Percentiles rank a stretch among this genome's conserved stretches.
Evolutionary conservation across 805 yeast species (phyloP).

Genomic region (Blastobotrys americana): DNA sequence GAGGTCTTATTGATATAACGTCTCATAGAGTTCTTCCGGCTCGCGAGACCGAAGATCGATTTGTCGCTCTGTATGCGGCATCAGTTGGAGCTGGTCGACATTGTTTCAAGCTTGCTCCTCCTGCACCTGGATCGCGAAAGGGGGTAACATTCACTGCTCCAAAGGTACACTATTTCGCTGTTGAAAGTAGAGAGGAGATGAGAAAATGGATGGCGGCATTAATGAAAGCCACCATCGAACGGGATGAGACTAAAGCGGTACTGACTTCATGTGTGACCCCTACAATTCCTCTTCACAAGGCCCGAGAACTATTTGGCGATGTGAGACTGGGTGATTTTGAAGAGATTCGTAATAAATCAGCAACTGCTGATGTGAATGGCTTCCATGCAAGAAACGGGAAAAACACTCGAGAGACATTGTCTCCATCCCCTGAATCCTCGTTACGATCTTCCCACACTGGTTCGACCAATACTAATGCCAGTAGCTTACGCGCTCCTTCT

Average conservation of each 20-base stretch:
- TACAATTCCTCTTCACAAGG: constrained; percentile 80
- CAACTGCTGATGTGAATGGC: neutral
- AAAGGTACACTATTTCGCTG: constrained; percentile 92
- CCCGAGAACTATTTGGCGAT: constrained; percentile 76
- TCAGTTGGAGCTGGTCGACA: constrained; percentile 90
- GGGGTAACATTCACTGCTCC: constrained; percentile 96
- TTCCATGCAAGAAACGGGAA: neutral
- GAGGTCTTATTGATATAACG: constrained; percentile 91
- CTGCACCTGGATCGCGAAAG: constrained; percentile 93
- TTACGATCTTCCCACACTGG: constrained; percentile 19
- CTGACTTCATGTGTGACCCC: constrained; percentile 91
- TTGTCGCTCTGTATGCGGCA: constrained; percentile 82
- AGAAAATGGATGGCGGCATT: constrained; percentile 91
- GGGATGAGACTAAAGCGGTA: constrained; percentile 88
- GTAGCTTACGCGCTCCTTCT: constrained; percentile 11
- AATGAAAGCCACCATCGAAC: constrained; percentile 91
- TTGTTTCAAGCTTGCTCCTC: constrained; percentile 85
- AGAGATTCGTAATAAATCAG: constrained; percentile 17
- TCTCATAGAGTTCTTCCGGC: constrained; percentile 87
- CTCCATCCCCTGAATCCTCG: constrained; percentile 16
- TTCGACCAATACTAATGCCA: constrained; percentile 18
- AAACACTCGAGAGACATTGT: neutral
- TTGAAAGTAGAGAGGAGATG: constrained; percentile 86
- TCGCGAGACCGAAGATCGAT: constrained; percentile 68
- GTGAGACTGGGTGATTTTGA: constrained; percentile 36